Conservation (phyloP, 1,284 basidiomycete genomes). For the Leccinum variabile region DNA sequence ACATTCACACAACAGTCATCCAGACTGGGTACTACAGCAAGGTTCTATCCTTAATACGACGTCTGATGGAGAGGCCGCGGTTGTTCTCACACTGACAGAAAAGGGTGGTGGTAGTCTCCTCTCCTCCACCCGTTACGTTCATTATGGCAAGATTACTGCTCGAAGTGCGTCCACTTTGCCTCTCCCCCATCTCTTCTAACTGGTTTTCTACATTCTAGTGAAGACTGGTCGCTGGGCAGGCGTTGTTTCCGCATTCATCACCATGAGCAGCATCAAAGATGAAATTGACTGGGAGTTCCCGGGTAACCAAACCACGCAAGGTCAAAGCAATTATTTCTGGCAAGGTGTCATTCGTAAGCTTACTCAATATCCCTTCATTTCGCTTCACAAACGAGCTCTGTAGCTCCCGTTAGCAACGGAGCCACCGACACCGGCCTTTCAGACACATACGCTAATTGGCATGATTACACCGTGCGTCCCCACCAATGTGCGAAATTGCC, state of each 20-base stretch:
- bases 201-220: constrained; percentile 43
- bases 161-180: constrained; percentile 44
- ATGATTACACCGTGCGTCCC: constrained; percentile 68
- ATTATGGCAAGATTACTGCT: constrained; percentile 78
- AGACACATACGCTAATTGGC: constrained; percentile 70
- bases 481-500: neutral
- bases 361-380: neutral
- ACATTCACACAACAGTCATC: neutral
- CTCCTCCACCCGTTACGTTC: constrained; percentile 77
- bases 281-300: constrained; percentile 89
- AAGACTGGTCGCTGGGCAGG: constrained; percentile 73
- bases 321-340: constrained; percentile 80
- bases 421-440: constrained; percentile 45
- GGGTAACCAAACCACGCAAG: constrained; percentile 57
- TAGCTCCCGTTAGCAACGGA: constrained; percentile 48
- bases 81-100: constrained; percentile 66
- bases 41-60: constrained; percentile 66
- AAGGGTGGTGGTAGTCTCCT: constrained; percentile 72
- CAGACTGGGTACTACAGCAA: constrained; percentile 72
- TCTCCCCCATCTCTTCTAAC: neutral
- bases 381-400: neutral
- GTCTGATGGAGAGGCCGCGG: constrained; percentile 60
- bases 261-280: constrained; percentile 82
- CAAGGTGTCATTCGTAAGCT: constrained; percentile 70
- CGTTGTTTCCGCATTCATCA: constrained; percentile 81